Percentiles rank a stretch among this genome's conserved stretches.
phyloP scores from a whole-genome alignment of 805 yeast genomes.

The Hanseniaspora nectarophila region DNA sequence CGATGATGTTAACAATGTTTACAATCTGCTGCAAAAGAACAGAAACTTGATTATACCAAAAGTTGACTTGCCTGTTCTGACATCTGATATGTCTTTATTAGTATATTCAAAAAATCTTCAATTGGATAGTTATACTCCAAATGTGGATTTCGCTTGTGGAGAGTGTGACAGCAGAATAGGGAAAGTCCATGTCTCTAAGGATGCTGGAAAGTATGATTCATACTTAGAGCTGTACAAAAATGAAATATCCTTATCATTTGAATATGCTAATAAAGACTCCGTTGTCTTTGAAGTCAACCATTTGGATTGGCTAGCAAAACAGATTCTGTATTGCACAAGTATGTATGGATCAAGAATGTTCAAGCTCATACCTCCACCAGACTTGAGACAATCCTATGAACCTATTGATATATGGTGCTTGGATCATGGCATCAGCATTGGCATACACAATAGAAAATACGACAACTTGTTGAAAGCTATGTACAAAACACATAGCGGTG shows the following conservation, averaged over 20 bases:
- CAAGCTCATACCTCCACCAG: not conserved
- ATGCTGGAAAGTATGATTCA: not conserved
- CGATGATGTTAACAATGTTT: constrained; percentile 18
- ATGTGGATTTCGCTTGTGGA: constrained; percentile 16
- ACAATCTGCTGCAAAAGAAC: constrained; percentile 15
- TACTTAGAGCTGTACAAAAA: not conserved
- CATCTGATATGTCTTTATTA: constrained; percentile 23
- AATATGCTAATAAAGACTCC: not conserved
- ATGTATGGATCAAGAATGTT: constrained; percentile 7
- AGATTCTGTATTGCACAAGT: not conserved
- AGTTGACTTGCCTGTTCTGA: constrained; percentile 20
- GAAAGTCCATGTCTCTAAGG: not conserved
- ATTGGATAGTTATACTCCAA: not conserved
- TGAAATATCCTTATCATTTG: not conserved
- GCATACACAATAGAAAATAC: not conserved
- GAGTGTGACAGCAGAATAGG: constrained; percentile 21
- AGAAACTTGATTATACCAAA: constrained; percentile 19
- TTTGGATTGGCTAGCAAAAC: not conserved
- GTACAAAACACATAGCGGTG: not conserved
- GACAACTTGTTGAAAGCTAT: not conserved
- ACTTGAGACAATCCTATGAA: no score
- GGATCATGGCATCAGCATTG: constrained; percentile 7
- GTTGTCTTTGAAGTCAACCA: not conserved
- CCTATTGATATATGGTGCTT: constrained; percentile 2
- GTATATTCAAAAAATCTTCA: not conserved